Evolutionary conservation across 352 stramenopile species (phyloP).

Genomic region (Phytopythium montanum): DNA sequence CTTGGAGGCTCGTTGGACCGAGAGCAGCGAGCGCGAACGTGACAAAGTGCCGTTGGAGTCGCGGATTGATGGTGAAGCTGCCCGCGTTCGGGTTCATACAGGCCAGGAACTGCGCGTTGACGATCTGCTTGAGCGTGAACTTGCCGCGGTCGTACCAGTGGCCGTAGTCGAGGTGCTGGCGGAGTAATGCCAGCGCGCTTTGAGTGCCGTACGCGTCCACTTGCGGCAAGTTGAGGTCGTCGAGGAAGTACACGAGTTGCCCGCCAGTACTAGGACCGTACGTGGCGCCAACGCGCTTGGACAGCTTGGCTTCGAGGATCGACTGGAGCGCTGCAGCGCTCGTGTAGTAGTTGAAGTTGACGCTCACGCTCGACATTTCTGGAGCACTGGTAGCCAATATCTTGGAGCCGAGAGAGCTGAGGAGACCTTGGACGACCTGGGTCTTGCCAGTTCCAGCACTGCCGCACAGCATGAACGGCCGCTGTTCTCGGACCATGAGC

Average conservation of each 20-base stretch:
- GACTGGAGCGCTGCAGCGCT: constrained; percentile 62
- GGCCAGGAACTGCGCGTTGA: constrained; percentile 92
- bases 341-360: constrained; percentile 89
- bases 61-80: constrained; percentile 91
- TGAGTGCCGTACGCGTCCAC: constrained; percentile 95
- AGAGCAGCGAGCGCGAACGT: constrained; percentile 92
- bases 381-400: constrained; percentile 10
- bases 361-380: constrained; percentile 47
- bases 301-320: constrained; percentile 86
- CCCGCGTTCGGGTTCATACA: constrained; percentile 96
- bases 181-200: constrained; percentile 90
- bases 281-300: constrained; percentile 85
- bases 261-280: constrained; percentile 77
- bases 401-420: constrained; percentile 26
- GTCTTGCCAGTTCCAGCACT: constrained; percentile 93
- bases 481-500: constrained; percentile 88
- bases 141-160: constrained; percentile 95
- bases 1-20: constrained; percentile 82
- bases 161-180: constrained; percentile 94
- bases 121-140: constrained; percentile 91
- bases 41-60: constrained; percentile 94
- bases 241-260: constrained; percentile 94
- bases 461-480: constrained; percentile 93
- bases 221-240: constrained; percentile 95
- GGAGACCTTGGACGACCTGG: constrained; percentile 88